A percentile compares a stretch with the other conserved stretches of the same genome.
These are phyloP conservation scores for Somion occarium DNA, from an alignment of 1,284 basidiomycete genomes.

Conservation along the genomic window DNA sequence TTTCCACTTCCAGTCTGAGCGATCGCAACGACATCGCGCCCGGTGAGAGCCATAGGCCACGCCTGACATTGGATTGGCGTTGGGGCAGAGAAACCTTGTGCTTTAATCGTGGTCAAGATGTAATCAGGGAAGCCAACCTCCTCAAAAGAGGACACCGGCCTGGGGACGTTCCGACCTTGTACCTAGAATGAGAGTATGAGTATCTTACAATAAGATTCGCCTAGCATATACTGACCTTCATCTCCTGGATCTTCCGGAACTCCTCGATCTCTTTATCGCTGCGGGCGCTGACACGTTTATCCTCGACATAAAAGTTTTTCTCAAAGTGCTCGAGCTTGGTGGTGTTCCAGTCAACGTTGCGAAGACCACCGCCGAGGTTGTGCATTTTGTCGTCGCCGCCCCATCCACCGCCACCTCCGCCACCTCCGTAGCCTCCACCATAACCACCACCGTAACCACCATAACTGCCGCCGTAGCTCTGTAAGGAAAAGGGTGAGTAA, in stretches of 20 bases:
- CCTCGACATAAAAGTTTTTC: slow-evolving; percentile 98
- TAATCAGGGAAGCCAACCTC: slow-evolving; percentile 97
- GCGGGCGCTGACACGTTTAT: slow-evolving; percentile 78
- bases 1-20: slow-evolving; percentile 97
- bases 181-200: slow-evolving; percentile 44
- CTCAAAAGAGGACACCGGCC: slow-evolving; percentile 90
- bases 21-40: slow-evolving; percentile 94
- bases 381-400: slow-evolving; percentile 78
- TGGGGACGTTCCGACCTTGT: slow-evolving; percentile 85
- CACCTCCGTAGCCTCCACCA: slow-evolving; percentile 39
- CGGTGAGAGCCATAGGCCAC: slow-evolving; percentile 96
- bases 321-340: slow-evolving; percentile 80
- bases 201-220: not conserved
- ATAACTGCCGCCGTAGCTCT: slow-evolving; percentile 25
- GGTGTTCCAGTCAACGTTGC: slow-evolving; percentile 80
- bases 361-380: slow-evolving; percentile 80
- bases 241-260: slow-evolving; percentile 83
- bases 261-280: slow-evolving; percentile 86
- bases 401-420: slow-evolving; percentile 50
- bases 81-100: slow-evolving; percentile 87
- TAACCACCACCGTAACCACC: slow-evolving; percentile 24
- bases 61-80: slow-evolving; percentile 98
- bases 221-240: slow-evolving; percentile 52
- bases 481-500: slow-evolving; percentile 3
- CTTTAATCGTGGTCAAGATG: slow-evolving; percentile 88